These are phyloP conservation scores for Lithospermum erythrorhizon DNA, from an alignment of 257 asterid species.

Conservation along the genomic window DNA sequence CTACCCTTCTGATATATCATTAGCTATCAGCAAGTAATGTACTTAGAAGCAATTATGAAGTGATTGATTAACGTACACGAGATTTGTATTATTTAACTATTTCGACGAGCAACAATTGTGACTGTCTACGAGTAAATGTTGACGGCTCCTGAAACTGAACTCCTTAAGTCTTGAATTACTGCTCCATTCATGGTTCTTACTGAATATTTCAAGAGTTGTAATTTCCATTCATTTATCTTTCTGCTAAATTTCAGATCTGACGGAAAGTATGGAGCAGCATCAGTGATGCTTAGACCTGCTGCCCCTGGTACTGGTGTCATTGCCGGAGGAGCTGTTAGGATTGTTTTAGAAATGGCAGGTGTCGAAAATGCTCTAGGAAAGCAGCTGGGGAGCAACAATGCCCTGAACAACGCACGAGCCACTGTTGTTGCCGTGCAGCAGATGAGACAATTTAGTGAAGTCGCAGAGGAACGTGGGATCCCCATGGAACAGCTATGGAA, in stretches of 20 bases:
- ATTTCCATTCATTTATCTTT: too few relatives aligned
- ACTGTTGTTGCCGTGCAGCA: slow-evolving; percentile 70
- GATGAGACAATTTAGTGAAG: slow-evolving; percentile 90
- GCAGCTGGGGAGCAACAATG: slow-evolving; percentile 90
- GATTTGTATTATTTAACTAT: too few relatives aligned
- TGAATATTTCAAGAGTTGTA: too few relatives aligned
- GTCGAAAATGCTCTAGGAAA: slow-evolving; percentile 90
- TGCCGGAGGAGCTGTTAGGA: slow-evolving; percentile 94
- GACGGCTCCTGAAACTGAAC: too few relatives aligned
- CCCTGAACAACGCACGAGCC: slow-evolving; percentile 92
- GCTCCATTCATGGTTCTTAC: too few relatives aligned
- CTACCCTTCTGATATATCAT: too few relatives aligned
- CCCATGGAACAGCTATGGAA: slow-evolving; percentile 98
- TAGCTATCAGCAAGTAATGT: too few relatives aligned
- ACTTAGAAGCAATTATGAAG: too few relatives aligned
- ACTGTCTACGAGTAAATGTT: too few relatives aligned
- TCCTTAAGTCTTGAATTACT: too few relatives aligned
- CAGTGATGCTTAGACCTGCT: slow-evolving; percentile 94
- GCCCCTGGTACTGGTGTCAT: slow-evolving; percentile 96
- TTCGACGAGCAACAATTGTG: too few relatives aligned
- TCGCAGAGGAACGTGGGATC: slow-evolving; percentile 80
- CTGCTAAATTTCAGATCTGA: slow-evolving; percentile 37
- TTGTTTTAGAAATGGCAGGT: slow-evolving; percentile 82
- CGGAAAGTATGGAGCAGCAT: slow-evolving; percentile 88
- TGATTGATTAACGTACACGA: too few relatives aligned